These are phyloP conservation scores for Gnomoniopsis sp. DNA, from an alignment of 2,329 filamentous ascomycete species.

Conservation along the genomic window DNA sequence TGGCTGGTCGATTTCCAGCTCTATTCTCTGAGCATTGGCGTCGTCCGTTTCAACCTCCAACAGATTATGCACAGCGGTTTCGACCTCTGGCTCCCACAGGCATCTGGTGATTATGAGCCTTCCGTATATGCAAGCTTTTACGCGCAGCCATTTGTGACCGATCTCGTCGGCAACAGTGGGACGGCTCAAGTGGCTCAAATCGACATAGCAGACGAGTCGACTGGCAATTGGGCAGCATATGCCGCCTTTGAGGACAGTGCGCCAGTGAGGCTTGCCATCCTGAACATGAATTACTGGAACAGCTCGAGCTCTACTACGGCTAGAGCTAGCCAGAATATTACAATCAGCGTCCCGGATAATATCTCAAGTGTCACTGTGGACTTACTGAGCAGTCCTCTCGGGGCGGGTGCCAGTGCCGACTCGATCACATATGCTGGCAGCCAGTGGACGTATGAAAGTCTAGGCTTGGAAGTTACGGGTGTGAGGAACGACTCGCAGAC, in stretches of 20 bases:
- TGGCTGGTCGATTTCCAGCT: slow-evolving; percentile 37
- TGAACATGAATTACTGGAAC: slow-evolving; percentile 36
- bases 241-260: slow-evolving; percentile 28
- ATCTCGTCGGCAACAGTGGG: slow-evolving; percentile 32
- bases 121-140: slow-evolving; percentile 35
- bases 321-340: slow-evolving; percentile 23
- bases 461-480: slow-evolving; percentile 30
- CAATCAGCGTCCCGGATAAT: slow-evolving; percentile 22
- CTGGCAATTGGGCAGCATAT: slow-evolving; percentile 27
- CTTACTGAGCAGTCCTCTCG: slow-evolving; percentile 30
- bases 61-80: slow-evolving; percentile 32
- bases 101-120: slow-evolving; percentile 25
- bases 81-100: slow-evolving; percentile 28
- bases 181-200: slow-evolving; percentile 25
- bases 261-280: slow-evolving; percentile 27
- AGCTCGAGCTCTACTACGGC: slow-evolving; percentile 24
- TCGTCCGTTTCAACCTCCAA: slow-evolving; percentile 34
- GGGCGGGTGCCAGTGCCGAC: slow-evolving; percentile 30
- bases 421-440: slow-evolving; percentile 35
- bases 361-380: slow-evolving; percentile 24
- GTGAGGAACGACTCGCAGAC: slow-evolving; percentile 28
- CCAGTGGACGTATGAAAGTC: slow-evolving; percentile 34
- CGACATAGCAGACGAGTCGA: slow-evolving; percentile 17
- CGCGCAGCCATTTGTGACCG: slow-evolving; percentile 33
- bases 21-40: slow-evolving; percentile 31